These are phyloP conservation scores for Cadophora sp. DNA, from an alignment of 2,329 filamentous ascomycete genomes.

Conservation along the genomic window DNA sequence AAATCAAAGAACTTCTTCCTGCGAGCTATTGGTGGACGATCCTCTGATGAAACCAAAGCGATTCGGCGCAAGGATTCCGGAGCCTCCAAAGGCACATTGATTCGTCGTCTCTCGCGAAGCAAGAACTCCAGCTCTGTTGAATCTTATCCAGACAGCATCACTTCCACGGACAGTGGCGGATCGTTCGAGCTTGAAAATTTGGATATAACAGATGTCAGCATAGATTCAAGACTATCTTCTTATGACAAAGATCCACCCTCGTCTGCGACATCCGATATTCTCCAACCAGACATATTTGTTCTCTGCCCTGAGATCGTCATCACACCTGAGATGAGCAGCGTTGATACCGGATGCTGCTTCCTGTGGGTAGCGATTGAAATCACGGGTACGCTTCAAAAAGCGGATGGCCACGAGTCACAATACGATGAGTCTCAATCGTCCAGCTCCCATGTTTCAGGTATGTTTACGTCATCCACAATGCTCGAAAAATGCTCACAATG, in stretches of 20 bases:
- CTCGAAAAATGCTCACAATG: not conserved
- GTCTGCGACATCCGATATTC: slow-evolving; percentile 12
- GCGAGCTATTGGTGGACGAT: slow-evolving; percentile 37
- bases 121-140: slow-evolving; percentile 25
- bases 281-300: slow-evolving; percentile 25
- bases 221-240: slow-evolving; percentile 31
- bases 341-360: slow-evolving; percentile 41
- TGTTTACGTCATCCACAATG: not conserved
- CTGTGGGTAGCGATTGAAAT: slow-evolving; percentile 48
- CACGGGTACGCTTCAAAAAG: slow-evolving; percentile 38
- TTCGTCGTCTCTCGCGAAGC: slow-evolving; percentile 37
- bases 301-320: slow-evolving; percentile 42
- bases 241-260: slow-evolving; percentile 17
- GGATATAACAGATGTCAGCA: slow-evolving; percentile 33
- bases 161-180: slow-evolving; percentile 19
- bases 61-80: slow-evolving; percentile 23
- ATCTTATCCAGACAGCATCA: slow-evolving; percentile 19
- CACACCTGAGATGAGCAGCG: slow-evolving; percentile 41
- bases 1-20: slow-evolving; percentile 44
- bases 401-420: slow-evolving; percentile 27
- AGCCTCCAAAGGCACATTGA: slow-evolving; percentile 32
- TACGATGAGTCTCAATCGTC: slow-evolving; percentile 9
- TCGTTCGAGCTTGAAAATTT: slow-evolving; percentile 25
- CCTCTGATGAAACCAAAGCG: slow-evolving; percentile 25
- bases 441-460: slow-evolving; percentile 18